Evolutionary conservation across 306 rosid genomes (phyloP).

Genomic region (Mimosa bimucronata): DNA sequence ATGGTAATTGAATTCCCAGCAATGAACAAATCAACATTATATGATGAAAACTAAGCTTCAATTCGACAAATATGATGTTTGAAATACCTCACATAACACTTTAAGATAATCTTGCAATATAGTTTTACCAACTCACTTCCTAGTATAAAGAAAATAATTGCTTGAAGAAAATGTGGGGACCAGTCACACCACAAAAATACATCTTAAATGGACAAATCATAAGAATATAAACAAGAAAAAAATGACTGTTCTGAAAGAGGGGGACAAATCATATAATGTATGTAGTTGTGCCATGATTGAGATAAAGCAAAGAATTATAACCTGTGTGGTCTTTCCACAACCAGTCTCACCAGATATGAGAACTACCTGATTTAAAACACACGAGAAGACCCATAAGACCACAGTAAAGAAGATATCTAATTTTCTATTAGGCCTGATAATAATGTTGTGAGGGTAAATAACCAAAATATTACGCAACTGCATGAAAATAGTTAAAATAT

Average conservation of each 20-base stretch:
- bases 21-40: neutral
- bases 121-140: neutral
- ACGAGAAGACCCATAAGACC: slow-evolving; percentile 40
- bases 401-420: slow-evolving; percentile 36
- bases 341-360: slow-evolving; percentile 95
- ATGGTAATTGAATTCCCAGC: neutral
- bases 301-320: slow-evolving; percentile 57
- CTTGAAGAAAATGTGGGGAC: neutral
- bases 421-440: slow-evolving; percentile 17
- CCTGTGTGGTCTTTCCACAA: slow-evolving; percentile 99
- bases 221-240: slow-evolving; percentile 10
- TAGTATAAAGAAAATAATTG: slow-evolving; percentile 8
- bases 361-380: slow-evolving; percentile 72
- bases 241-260: slow-evolving; percentile 23
- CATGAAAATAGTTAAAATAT: slow-evolving; percentile 29
- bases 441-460: slow-evolving; percentile 27
- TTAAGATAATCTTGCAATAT: neutral
- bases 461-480: slow-evolving; percentile 23
- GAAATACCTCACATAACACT: neutral
- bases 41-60: slow-evolving; percentile 10
- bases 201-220: slow-evolving; percentile 13
- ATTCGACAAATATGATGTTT: neutral
- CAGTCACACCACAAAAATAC: slow-evolving; percentile 22
- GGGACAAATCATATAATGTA: slow-evolving; percentile 38
- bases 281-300: slow-evolving; percentile 43